A percentile compares a stretch with the other conserved stretches of the same genome.
phyloP scores from a whole-genome alignment of 805 yeast species.

The Wickerhamiella brachini region DNA sequence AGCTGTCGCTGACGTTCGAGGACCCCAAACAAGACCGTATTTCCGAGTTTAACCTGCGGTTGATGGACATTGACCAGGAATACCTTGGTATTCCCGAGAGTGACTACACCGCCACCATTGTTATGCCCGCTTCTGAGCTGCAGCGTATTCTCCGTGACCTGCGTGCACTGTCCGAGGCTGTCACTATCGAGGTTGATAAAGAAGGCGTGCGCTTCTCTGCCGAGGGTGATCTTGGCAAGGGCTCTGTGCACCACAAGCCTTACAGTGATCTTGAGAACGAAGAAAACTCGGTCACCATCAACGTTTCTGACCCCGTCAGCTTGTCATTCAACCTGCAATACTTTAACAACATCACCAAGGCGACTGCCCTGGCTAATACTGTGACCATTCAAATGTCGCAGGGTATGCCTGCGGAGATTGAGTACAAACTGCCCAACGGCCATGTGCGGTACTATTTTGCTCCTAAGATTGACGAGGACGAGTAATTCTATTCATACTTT shows the following conservation, averaged over 20 bases:
- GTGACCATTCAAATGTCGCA: constrained; percentile 80
- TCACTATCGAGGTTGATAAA: constrained; percentile 75
- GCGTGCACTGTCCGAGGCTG: constrained; percentile 73
- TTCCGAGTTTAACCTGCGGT: constrained; percentile 77
- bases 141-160: constrained; percentile 82
- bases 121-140: constrained; percentile 80
- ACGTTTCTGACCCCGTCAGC: constrained; percentile 74
- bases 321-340: constrained; percentile 86
- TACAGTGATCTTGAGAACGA: constrained; percentile 63
- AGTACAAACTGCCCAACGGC: constrained; percentile 82
- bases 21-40: constrained; percentile 83
- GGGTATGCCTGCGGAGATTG: constrained; percentile 87
- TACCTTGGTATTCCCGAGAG: constrained; percentile 86
- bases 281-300: constrained; percentile 59
- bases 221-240: constrained; percentile 86
- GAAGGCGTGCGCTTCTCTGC: constrained; percentile 82
- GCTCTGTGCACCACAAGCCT: constrained; percentile 76
- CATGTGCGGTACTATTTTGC: constrained; percentile 92
- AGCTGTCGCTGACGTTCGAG: constrained; percentile 70
- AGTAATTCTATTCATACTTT: constrained; percentile 30
- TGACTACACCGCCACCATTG: constrained; percentile 74
- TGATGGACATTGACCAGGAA: constrained; percentile 95
- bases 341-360: constrained; percentile 81
- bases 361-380: constrained; percentile 59
- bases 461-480: constrained; percentile 85